Evolutionary conservation across 805 yeast species (phyloP).

Genomic region (Barnettozyma populi): DNA sequence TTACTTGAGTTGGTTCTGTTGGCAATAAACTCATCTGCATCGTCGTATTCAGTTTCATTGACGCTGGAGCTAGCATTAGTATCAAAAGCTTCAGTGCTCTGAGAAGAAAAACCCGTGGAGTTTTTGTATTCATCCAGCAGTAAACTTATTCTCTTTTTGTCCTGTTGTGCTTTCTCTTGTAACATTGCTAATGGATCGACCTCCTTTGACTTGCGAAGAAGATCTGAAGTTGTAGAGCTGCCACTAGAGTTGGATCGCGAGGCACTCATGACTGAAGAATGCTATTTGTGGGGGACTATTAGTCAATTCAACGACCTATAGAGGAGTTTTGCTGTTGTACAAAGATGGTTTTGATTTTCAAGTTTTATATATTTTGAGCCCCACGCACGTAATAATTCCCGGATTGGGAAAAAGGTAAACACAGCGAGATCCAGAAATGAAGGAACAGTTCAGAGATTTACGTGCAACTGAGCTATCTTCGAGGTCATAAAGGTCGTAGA

Average conservation of each 20-base stretch:
- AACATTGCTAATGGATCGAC: neutral
- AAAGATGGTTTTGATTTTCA: no score
- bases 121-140: slow-evolving; percentile 5
- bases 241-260: neutral
- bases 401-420: slow-evolving; percentile 9
- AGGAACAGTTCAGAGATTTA: no score
- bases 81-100: neutral
- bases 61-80: neutral
- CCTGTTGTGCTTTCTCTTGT: slow-evolving; percentile 3
- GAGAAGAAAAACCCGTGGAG: neutral
- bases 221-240: slow-evolving; percentile 6
- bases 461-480: no score
- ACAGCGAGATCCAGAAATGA: neutral
- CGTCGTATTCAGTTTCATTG: slow-evolving; percentile 6
- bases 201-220: slow-evolving; percentile 5
- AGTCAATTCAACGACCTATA: neutral
- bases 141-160: slow-evolving; percentile 4
- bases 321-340: neutral
- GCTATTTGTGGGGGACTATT: neutral
- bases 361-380: neutral
- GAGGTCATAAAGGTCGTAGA: no score
- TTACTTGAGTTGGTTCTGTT: slow-evolving; percentile 1
- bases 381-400: slow-evolving; percentile 3
- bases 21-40: slow-evolving; percentile 14
- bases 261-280: neutral